Evolutionary conservation across 2,329 filamentous ascomycete species (phyloP), one percentile per base, ranked within the genome.

Genomic region (Cladorrhinum sp.): DNA sequence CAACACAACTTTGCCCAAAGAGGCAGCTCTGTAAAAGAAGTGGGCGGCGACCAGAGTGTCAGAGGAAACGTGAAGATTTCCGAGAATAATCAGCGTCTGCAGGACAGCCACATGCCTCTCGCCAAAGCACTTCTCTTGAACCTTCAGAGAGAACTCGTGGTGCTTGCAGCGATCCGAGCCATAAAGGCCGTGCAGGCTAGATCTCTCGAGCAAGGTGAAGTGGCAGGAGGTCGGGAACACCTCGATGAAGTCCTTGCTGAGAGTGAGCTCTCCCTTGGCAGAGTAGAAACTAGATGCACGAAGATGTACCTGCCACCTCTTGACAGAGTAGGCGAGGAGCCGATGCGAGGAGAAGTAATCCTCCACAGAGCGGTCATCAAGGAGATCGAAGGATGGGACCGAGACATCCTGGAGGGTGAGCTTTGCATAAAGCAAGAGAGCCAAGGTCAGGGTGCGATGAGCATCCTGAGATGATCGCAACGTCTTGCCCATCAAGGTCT

Each of bases 251-350:
- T 73, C 73, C 10, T 70, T 63, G 4, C 69, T 66, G 16, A 76
- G 55, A 1, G 60, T 59, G 2, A 76, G 59, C 23, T 72, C 65
- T 5, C 69, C 73, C 14, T 69, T 68, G 0, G 65, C 42, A 2
- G 64, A 66, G n/a, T 70, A 63, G 1, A 74, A 66, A 0, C 73
- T 72, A 0, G 75, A 75, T 2, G 67, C 63, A 6, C 69, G 69
- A 64, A 77, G 73, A 63, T 77, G 75, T 1, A 66, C 42, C 20
- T 73, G 62, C 76, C 75, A 77, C 64, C 74, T 70, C 3, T 65
- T 62, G 59, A 77, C 69, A 48, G 73, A 71, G 53, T 76, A 77
- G 8, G 69, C 65, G 9, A 76, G 66, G 6, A 76, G 66, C 2
- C 65, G 65, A 48, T 76, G 68, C 3, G 67, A 65, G 8, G 64